Conservation (phyloP, 2,329 filamentous ascomycete genomes). For the Tolypocladium cylindrosporum region DNA sequence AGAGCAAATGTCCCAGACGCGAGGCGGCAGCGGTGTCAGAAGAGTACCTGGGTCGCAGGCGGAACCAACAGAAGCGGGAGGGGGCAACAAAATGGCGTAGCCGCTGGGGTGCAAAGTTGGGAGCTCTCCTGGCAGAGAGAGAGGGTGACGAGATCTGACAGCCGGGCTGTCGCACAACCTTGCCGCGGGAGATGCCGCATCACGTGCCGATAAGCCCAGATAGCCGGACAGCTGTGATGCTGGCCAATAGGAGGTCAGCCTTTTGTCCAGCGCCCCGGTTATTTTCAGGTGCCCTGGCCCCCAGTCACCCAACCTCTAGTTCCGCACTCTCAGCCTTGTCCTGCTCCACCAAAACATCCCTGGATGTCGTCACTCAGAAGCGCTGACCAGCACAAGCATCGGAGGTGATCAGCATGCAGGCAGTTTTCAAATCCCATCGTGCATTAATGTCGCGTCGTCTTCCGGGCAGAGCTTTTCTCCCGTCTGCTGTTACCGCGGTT, state of each 20-base stretch:
- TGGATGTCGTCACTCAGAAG: not conserved
- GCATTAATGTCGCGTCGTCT: no score
- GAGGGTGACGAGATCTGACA: constrained; percentile 24
- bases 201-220: constrained; percentile 23
- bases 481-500: no score
- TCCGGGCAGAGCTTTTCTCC: no score
- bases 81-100: not conserved
- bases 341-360: not conserved
- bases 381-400: not conserved
- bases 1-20: constrained; percentile 12
- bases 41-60: not conserved
- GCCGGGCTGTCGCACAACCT: constrained; percentile 11
- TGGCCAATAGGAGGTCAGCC: constrained; percentile 1
- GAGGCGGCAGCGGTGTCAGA: not conserved
- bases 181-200: constrained; percentile 18
- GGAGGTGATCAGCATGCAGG: not conserved
- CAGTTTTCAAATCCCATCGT: not conserved
- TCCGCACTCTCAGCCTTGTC: not conserved
- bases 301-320: not conserved
- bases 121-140: constrained; percentile 18
- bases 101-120: constrained; percentile 21
- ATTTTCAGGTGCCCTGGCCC: not conserved
- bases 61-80: not conserved
- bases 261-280: not conserved
- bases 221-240: not conserved